Evolutionary conservation across 2,329 filamentous ascomycete species (phyloP).

Genomic region (Onygenales sp.): DNA sequence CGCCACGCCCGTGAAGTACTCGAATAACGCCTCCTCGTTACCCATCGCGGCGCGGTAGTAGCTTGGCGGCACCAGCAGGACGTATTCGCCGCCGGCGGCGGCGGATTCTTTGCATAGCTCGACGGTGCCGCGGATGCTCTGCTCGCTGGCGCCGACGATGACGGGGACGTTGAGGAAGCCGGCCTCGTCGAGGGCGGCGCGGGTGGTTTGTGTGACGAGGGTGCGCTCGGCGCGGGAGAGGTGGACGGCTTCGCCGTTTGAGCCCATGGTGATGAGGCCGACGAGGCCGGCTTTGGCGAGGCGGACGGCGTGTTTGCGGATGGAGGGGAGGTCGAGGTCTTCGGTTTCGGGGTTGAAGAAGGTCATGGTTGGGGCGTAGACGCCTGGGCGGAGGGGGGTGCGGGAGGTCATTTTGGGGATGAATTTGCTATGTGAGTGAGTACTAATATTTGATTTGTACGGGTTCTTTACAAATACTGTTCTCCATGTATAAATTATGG

Average conservation of each 20-base stretch:
- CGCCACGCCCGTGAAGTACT: slow-evolving; percentile 66
- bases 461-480: too few species aligned
- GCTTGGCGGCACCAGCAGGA: slow-evolving; percentile 66
- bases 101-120: slow-evolving; percentile 59
- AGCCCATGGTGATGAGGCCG: slow-evolving; percentile 78
- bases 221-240: slow-evolving; percentile 67
- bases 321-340: slow-evolving; percentile 68
- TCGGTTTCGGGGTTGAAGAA: slow-evolving; percentile 78
- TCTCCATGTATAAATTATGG: too few species aligned
- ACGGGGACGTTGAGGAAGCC: slow-evolving; percentile 66
- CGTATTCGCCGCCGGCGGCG: slow-evolving; percentile 66
- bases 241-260: slow-evolving; percentile 82
- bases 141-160: slow-evolving; percentile 71
- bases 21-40: slow-evolving; percentile 61
- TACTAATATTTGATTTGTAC: neutral
- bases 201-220: slow-evolving; percentile 64
- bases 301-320: slow-evolving; percentile 70
- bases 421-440: neutral
- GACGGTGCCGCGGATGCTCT: slow-evolving; percentile 68
- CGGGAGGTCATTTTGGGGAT: slow-evolving; percentile 19
- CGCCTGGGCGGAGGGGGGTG: slow-evolving; percentile 65
- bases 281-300: slow-evolving; percentile 67
- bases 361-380: slow-evolving; percentile 84
- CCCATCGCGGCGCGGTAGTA: slow-evolving; percentile 68
- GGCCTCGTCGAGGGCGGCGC: slow-evolving; percentile 70